Base-by-base conservation (phyloP, 2,329 filamentous ascomycete species). In the Cercospora janseana region DNA sequence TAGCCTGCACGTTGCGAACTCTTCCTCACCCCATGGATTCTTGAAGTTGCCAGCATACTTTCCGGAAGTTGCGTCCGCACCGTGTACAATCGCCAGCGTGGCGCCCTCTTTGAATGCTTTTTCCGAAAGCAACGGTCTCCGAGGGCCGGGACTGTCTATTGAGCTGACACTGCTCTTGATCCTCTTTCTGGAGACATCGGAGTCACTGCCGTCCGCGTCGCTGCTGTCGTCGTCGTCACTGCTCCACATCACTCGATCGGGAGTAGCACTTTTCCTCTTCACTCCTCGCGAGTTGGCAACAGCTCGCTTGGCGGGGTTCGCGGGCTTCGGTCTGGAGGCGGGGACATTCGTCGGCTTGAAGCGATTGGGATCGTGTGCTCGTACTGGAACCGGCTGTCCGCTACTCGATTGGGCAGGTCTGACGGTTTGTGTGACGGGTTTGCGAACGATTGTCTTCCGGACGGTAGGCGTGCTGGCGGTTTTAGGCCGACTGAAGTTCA, bases 1-100 rank as follows among this genome's bases (percentile, higher is more conserved):
- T 60, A 97, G 72, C 64, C 84, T 75, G 15, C 74, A 68, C 40
- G 72, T 69, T 9, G 68, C 66, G 37, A 67, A 67, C 32, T 69
- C 72, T 10, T 64, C 58, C 15, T 62, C 52, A 9, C 72, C 71
- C 18, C 75, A 78, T 20, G 74, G 72, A 27, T 57, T 60, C 55
- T 72, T 76, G 65, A 76, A 82, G 56, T 78, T 76, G 46, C 66
- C 68, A 8, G 62, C 66, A 27, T 65, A 57, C 13, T 59, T 63
- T n/a, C 69, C 71, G 21, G 66, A 63, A 9, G 71, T 71, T 54
- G 74, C 67, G 26, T 71, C 62, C 26, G 69, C 61, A 23, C 72
- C 71, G 51, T 75, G 71, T 40, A 73, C 66, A 20, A 67, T 72
- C 2, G 59, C 41, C 31, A 67, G 59, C 3, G 43, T 66, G 60